Evolutionary conservation across 2,329 filamentous ascomycete genomes (phyloP).

Genomic region (Fusarium sp.): DNA sequence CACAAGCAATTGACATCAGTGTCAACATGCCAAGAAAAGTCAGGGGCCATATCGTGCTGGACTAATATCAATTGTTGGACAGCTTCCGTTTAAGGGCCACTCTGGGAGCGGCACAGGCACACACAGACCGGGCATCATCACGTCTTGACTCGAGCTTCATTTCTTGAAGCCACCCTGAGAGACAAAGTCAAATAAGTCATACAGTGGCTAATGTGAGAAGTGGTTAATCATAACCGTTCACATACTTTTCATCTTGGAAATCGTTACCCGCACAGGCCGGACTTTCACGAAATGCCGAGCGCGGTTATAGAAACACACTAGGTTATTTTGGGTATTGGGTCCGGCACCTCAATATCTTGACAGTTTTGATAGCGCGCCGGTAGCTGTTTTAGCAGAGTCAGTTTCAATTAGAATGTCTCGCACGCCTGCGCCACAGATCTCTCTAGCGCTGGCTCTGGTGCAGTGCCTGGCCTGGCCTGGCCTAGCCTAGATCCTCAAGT

Average conservation of each 20-base stretch:
- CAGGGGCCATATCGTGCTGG: constrained; percentile 17
- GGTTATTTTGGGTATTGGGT: constrained; percentile 19
- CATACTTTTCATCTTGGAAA: constrained; percentile 27
- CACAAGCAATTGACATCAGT: constrained; percentile 17
- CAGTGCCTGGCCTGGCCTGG: constrained; percentile 16
- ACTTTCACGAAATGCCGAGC: constrained; percentile 33
- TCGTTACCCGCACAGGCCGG: constrained; percentile 26
- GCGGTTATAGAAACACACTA: constrained; percentile 26
- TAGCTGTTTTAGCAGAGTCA: constrained; percentile 24
- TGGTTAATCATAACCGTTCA: neutral
- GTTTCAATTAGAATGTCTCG: constrained; percentile 17
- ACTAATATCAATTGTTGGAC: no score
- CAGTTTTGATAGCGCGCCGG: constrained; percentile 10
- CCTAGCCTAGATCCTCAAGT: constrained; percentile 4
- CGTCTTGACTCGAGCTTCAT: constrained; percentile 13
- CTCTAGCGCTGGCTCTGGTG: constrained; percentile 4
- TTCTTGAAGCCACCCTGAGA: neutral
- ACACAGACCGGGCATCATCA: constrained; percentile 7
- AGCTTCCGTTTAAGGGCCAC: neutral
- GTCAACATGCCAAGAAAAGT: constrained; percentile 27
- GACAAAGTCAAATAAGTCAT: neutral
- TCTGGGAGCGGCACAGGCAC: constrained; percentile 19
- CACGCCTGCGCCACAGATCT: constrained; percentile 38
- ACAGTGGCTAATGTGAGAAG: neutral
- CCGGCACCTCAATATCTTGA: constrained; percentile 23